Base-by-base conservation (phyloP, 805 yeast genomes). In the Wickerhamiella musiphila region DNA sequence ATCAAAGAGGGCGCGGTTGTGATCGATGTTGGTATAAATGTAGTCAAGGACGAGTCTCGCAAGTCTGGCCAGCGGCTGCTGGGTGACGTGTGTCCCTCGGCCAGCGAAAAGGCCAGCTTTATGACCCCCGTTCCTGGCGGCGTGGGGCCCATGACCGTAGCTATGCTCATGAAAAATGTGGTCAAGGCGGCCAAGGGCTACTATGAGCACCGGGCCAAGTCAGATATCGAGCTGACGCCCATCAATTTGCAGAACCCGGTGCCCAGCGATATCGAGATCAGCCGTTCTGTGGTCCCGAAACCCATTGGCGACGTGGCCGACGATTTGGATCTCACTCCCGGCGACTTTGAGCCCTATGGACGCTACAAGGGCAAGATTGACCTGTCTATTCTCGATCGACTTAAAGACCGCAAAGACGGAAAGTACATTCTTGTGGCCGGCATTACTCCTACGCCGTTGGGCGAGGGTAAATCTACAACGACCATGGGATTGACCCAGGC, bases 91-190 rank as follows among this genome's bases (percentile, higher is more conserved):
- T 94, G 84, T 48, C 83, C 64, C 46, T 76, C 63, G 30, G 60
- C 72, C 18, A 82, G 78, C 35, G 55, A 63, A 31, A 51, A 58
- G 33, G 90, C 84, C 4, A 59, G 73, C 9, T 69, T 65, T 46
- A 66, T 86, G 41, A 84, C 96, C 4, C 96, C 98, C 8, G 98
- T 86, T 30, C 98, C 98, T 16, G 96, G 96, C 48, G 96, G 96
- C 46, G 96, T 86, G 38, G 98, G 98, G 26, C 98, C 98, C 43
- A 86, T 86, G 96, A 86, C 98, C 17, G 95, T 86, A 28, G 94
- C 94, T 30, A 83, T 84, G 94, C 70, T 86, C 38, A 69, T 86
- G 45, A 69, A 76, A 43, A 86, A 90, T 50, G 90, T 86, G 9
- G 65, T 76, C 35, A 63, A 68, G 40, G 81, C 94, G 28, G 94